Evolutionary conservation across 164 flowering plant species (phyloP).

Genomic region (Aristolochia contorta): DNA sequence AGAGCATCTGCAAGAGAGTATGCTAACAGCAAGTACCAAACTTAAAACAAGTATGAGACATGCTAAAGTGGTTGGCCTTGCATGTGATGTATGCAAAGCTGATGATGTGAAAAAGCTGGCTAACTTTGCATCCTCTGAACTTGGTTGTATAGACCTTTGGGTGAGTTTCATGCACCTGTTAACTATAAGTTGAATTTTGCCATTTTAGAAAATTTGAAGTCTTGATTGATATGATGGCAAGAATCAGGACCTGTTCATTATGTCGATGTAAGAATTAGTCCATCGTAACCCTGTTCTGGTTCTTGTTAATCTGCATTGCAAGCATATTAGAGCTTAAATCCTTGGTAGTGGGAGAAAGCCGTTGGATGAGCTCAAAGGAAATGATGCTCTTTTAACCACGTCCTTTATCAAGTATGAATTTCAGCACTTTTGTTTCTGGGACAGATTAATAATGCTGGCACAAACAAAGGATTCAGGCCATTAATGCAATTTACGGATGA

Average conservation of each 20-base stretch:
- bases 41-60: conserved; percentile 27
- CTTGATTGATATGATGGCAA: too few relatives aligned
- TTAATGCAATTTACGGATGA: conserved; percentile 76
- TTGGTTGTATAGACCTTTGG: conserved; percentile 91
- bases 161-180: conserved; percentile 26
- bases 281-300: neutral
- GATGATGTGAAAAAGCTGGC: conserved; percentile 69
- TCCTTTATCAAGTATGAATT: conserved; percentile 4
- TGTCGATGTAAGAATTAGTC: neutral
- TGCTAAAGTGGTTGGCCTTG: conserved; percentile 75
- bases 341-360: neutral
- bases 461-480: conserved; percentile 92
- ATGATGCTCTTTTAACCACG: neutral
- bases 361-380: neutral
- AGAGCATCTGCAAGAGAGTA: conserved; percentile 56
- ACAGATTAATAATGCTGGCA: conserved; percentile 96
- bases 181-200: neutral
- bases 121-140: conserved; percentile 56
- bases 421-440: conserved; percentile 6
- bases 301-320: neutral
- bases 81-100: conserved; percentile 85
- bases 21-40: conserved; percentile 22
- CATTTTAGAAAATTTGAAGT: neutral
- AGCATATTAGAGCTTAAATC: too few relatives aligned
- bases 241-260: neutral